These are phyloP conservation scores for Sphagnum magellanicum DNA, from an alignment of 228 moss, liverwort and hornwort genomes.

Conservation along the genomic window DNA sequence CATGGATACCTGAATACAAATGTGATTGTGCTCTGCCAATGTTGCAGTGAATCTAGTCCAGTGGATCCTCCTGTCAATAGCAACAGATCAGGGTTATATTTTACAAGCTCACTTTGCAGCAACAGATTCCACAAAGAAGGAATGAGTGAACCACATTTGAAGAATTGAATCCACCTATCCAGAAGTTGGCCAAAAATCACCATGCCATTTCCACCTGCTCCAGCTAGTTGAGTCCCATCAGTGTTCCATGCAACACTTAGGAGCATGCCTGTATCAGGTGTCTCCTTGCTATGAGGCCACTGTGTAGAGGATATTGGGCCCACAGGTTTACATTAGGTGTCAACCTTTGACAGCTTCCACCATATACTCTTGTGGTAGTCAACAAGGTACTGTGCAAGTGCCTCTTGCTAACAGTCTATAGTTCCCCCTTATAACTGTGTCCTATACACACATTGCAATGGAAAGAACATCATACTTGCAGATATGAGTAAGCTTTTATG, in stretches of 20 bases:
- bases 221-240: slow-evolving; percentile 82
- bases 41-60: slow-evolving; percentile 59
- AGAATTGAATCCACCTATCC: slow-evolving; percentile 22
- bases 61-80: slow-evolving; percentile 43
- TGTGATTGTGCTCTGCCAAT: slow-evolving; percentile 43
- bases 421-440: too few relatives aligned
- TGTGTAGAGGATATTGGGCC: slow-evolving; percentile 8
- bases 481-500: too few relatives aligned
- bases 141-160: too few relatives aligned
- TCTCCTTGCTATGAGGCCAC: slow-evolving; percentile 68
- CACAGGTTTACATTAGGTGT: background rate
- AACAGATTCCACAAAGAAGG: background rate
- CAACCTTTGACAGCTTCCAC: background rate
- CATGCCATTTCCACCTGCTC: slow-evolving; percentile 35
- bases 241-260: slow-evolving; percentile 73
- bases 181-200: slow-evolving; percentile 66
- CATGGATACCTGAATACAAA: slow-evolving; percentile 56
- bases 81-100: background rate
- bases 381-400: too few relatives aligned
- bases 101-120: background rate
- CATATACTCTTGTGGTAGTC: too few relatives aligned
- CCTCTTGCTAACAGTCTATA: too few relatives aligned
- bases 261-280: slow-evolving; percentile 36
- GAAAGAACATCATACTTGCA: too few relatives aligned
- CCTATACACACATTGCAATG: too few relatives aligned